Conservation (phyloP, 106 monocot species). For the Platanthera guangdongensis region DNA sequence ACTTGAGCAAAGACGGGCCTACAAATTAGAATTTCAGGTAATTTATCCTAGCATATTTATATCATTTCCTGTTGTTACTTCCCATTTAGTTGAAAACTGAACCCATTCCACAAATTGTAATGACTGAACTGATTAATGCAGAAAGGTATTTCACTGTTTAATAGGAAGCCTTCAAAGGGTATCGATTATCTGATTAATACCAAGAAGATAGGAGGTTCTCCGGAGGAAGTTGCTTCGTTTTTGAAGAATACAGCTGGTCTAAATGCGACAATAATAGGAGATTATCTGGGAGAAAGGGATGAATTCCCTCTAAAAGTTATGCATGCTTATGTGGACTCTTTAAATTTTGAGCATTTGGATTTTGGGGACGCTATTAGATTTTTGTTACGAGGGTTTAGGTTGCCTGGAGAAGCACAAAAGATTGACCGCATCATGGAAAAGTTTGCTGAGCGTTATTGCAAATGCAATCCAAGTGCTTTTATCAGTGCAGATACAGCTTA, state of each 20-base stretch:
- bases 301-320: slow-evolving; percentile 95
- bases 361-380: slow-evolving; percentile 96
- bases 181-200: slow-evolving; percentile 83
- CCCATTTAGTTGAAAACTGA: not conserved
- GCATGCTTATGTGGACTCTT: slow-evolving; percentile 97
- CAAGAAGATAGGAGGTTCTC: slow-evolving; percentile 75
- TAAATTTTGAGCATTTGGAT: slow-evolving; percentile 83
- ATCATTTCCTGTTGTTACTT: not conserved
- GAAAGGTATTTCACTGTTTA: slow-evolving; percentile 96
- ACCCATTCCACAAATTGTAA: not conserved
- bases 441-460: slow-evolving; percentile 95
- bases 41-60: not conserved
- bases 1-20: slow-evolving; percentile 81
- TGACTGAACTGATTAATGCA: slow-evolving; percentile 46
- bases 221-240: slow-evolving; percentile 85
- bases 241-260: slow-evolving; percentile 68
- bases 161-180: slow-evolving; percentile 92
- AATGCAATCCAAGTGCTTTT: slow-evolving; percentile 92
- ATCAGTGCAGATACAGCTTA: slow-evolving; percentile 97
- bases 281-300: slow-evolving; percentile 91
- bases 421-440: slow-evolving; percentile 99
- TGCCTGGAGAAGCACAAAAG: slow-evolving; percentile 99
- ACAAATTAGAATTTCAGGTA: slow-evolving; percentile 89
- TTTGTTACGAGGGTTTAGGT: slow-evolving; percentile 79
- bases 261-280: slow-evolving; percentile 83